phyloP scores from a whole-genome alignment of 2,329 filamentous ascomycete species.

The Thermomyces lanuginosus region DNA sequence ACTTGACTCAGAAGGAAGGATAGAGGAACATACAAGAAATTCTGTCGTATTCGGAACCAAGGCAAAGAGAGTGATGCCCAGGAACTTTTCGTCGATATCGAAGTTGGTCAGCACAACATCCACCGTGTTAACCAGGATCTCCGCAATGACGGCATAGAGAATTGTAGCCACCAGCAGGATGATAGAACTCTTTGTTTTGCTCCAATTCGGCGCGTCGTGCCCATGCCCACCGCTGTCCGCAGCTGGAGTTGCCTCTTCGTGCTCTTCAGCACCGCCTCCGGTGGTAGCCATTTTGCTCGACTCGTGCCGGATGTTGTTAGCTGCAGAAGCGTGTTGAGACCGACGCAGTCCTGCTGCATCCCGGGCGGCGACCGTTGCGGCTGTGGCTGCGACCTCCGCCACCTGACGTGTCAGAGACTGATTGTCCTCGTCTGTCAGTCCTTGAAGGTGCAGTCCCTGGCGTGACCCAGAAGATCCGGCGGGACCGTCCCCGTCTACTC shows the following conservation, averaged over 20 bases:
- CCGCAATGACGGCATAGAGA: conserved; percentile 89
- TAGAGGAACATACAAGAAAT: conserved; percentile 53
- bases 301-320: conserved; percentile 32
- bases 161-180: conserved; percentile 80
- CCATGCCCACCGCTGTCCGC: conserved; percentile 44
- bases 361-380: conserved; percentile 69
- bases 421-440: conserved; percentile 69
- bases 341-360: conserved; percentile 55
- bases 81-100: conserved; percentile 88
- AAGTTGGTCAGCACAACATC: conserved; percentile 87
- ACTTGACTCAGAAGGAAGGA: conserved; percentile 2
- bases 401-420: conserved; percentile 68
- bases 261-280: conserved; percentile 22
- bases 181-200: conserved; percentile 72
- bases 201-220: conserved; percentile 98
- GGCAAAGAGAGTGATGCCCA: conserved; percentile 91
- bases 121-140: conserved; percentile 91
- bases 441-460: conserved; percentile 30
- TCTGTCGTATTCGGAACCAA: conserved; percentile 96
- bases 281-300: conserved; percentile 15
- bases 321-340: no score
- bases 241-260: conserved; percentile 31
- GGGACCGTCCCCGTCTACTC: no score
- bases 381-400: conserved; percentile 83
- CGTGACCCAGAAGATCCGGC: no score